Evolutionary conservation across 805 yeast genomes (phyloP).

Genomic region (Teunomyces aglyptinius): DNA sequence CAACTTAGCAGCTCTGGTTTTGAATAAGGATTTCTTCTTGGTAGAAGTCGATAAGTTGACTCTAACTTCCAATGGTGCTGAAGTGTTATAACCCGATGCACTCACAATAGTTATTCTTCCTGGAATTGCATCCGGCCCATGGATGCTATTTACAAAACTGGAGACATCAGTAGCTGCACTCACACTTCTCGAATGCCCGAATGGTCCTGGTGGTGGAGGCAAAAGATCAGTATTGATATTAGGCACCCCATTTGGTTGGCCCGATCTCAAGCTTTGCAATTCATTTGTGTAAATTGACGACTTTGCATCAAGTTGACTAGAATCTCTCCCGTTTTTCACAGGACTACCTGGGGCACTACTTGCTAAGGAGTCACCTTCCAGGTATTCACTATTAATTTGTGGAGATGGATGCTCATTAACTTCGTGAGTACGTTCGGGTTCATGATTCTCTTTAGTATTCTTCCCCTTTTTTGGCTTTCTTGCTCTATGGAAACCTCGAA

Average conservation of each 20-base stretch:
- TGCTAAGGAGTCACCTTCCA: constrained; percentile 5
- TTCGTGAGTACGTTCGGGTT: not conserved
- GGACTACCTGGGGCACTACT: not conserved
- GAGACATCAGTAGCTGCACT: constrained; percentile 31
- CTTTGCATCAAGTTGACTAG: constrained; percentile 6
- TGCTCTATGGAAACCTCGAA: constrained; percentile 29
- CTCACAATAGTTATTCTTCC: constrained; percentile 56
- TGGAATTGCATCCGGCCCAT: constrained; percentile 41
- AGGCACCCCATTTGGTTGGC: constrained; percentile 27
- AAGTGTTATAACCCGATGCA: constrained; percentile 41
- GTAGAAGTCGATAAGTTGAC: constrained; percentile 47
- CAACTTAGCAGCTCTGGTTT: constrained; percentile 57
- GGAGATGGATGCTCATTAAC: constrained; percentile 4
- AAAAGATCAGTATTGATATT: constrained; percentile 30
- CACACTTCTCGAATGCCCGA: constrained; percentile 16
- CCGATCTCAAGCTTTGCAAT: constrained; percentile 38
- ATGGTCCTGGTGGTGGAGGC: constrained; percentile 42
- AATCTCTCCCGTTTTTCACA: constrained; percentile 4
- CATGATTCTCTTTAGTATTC: not conserved
- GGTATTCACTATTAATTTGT: not conserved
- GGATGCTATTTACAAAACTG: constrained; percentile 35
- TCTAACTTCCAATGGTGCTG: constrained; percentile 46
- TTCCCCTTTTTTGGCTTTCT: constrained; percentile 15
- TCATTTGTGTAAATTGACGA: constrained; percentile 25
- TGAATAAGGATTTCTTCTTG: constrained; percentile 57